Base-by-base conservation (phyloP, 176 grass and related monocot species). In the Raddia distichophylla region DNA sequence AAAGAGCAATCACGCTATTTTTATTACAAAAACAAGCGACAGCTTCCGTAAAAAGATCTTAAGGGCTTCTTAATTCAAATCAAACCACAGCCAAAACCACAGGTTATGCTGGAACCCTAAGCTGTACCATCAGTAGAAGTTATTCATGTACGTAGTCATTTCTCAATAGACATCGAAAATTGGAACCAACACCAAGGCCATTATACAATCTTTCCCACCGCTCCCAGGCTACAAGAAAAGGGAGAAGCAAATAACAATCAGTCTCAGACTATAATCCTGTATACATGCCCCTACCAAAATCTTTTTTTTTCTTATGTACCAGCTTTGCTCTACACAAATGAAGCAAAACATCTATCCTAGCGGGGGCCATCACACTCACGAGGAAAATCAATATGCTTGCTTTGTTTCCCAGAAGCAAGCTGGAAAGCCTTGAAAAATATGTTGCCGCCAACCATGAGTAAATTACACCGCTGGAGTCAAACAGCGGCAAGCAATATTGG, bases 261-360 rank as follows among this genome's bases (percentile, higher is more conserved):
- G 79, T 71, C 64, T 64, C 19, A 9, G 27, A 50, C 85, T 87
- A 87, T 84, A 76, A 43, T 60, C 64, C 64, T 89, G 79, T 86
- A 80, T 89, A 89, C 75, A 92, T 86, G 73, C 58, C 86, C 76
- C 56, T 86, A 86, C 68, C 79, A 89, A 92, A 92, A 83, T 86
- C 43, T 35, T 73, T 44, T 75, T 75, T 27, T 77, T 89, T 80
- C 83, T 89, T 92, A 89, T 92, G 80, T 89, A 86, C 90, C 71
- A 83, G 47, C 79, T 80, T 79, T 83, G 80, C 75, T 80, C 86
- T 83, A 85, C 78, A 92, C 54, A 92, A 83, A 86, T 76, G 62
- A 86, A 89, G 84, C 79, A 78, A 78, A 78, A 80, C 79, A 78
- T 75, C 86, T 89, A 91, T 80, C 86, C 66, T 82, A 89, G 53